Evolutionary conservation across 2,329 filamentous ascomycete genomes (phyloP).

Genomic region (Cordyceps cateniannulata): DNA sequence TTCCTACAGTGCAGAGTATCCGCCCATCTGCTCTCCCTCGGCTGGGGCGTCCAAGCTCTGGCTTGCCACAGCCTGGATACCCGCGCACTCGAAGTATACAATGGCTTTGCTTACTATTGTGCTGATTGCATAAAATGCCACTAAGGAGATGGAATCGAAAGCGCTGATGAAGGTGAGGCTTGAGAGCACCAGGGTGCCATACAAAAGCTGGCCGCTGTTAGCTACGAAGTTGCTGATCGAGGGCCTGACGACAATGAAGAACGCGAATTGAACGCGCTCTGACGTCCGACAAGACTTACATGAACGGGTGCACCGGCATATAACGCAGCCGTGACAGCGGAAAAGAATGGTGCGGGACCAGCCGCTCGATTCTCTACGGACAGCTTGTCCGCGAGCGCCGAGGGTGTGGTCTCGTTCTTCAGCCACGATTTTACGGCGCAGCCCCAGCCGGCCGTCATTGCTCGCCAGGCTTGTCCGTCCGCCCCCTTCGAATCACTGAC

Average conservation of each 20-base stretch:
- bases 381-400: not conserved
- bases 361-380: not conserved
- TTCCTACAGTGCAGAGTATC: not conserved
- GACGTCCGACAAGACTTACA: not conserved
- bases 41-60: not conserved
- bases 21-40: not conserved
- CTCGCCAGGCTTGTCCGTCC: not conserved
- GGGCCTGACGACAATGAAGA: not conserved
- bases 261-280: too few species aligned
- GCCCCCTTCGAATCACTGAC: not conserved
- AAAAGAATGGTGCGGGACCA: conserved; percentile 2
- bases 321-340: not conserved
- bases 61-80: not conserved
- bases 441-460: not conserved
- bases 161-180: conserved; percentile 10
- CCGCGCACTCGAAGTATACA: not conserved
- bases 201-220: not conserved
- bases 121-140: not conserved
- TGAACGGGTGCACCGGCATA: conserved; percentile 1
- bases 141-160: conserved; percentile 1
- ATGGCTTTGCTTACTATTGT: not conserved
- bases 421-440: not conserved
- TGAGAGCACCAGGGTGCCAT: conserved; percentile 1
- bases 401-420: not conserved
- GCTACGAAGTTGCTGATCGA: not conserved